These are phyloP conservation scores for Sporothrix humicola DNA, from an alignment of 2,329 filamentous ascomycete species.

Conservation along the genomic window DNA sequence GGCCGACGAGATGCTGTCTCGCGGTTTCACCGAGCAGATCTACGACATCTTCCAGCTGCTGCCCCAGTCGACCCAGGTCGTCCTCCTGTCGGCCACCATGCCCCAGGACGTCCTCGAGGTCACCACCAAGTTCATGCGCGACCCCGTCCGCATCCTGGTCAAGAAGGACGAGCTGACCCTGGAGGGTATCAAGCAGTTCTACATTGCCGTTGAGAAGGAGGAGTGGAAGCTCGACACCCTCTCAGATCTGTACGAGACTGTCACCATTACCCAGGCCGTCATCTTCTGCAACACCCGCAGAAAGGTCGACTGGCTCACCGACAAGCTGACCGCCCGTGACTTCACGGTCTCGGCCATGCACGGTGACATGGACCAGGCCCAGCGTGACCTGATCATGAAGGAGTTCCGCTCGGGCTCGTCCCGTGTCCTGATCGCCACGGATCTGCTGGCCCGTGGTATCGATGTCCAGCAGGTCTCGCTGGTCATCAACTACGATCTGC, in stretches of 20 bases:
- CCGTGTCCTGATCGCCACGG: slow-evolving; percentile 97
- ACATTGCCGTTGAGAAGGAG: slow-evolving; percentile 99
- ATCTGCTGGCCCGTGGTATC: slow-evolving; percentile 98
- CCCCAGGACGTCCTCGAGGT: slow-evolving; percentile 99
- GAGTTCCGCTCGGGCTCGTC: slow-evolving; percentile 99
- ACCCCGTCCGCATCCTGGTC: slow-evolving; percentile 97
- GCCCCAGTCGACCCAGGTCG: slow-evolving; percentile 96
- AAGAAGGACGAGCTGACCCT: slow-evolving; percentile 99
- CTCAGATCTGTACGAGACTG: slow-evolving; percentile 97
- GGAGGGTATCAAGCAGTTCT: slow-evolving; percentile 99
- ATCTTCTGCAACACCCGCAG: slow-evolving; percentile 99
- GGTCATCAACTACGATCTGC: slow-evolving; percentile 99
- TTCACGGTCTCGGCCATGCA: slow-evolving; percentile 99
- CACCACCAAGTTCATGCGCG: slow-evolving; percentile 99
- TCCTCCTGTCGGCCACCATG: slow-evolving; percentile 97
- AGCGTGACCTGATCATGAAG: slow-evolving; percentile 99
- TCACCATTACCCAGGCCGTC: slow-evolving; percentile 99
- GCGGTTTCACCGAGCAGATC: slow-evolving; percentile 99
- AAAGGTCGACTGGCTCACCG: slow-evolving; percentile 99
- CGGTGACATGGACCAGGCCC: slow-evolving; percentile 97
- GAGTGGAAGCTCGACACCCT: slow-evolving; percentile 99
- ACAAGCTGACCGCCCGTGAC: slow-evolving; percentile 97
- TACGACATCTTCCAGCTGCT: slow-evolving; percentile 99
- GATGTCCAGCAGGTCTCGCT: slow-evolving; percentile 99
- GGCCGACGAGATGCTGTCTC: slow-evolving; percentile 99